Percentiles rank a stretch among this genome's conserved stretches.
phyloP scores from a whole-genome alignment of 2,329 filamentous ascomycete genomes.

The Paecilomyces sp. region DNA sequence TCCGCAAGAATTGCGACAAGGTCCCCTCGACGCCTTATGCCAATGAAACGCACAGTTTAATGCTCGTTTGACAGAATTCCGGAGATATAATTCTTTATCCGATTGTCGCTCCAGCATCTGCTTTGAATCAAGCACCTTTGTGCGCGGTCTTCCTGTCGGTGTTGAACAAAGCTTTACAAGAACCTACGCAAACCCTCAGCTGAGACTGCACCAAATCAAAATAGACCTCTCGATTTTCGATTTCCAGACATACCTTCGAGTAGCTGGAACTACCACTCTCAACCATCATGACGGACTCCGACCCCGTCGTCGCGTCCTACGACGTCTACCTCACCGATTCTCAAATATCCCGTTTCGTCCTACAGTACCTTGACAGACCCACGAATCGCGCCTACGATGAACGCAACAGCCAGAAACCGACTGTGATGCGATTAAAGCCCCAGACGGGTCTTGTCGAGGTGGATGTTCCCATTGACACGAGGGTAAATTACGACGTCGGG shows the following conservation, averaged over 20 bases:
- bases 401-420: slow-evolving; percentile 49
- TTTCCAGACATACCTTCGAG: not conserved
- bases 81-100: not conserved
- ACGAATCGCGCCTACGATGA: slow-evolving; percentile 58
- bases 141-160: not conserved
- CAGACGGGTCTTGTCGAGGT: slow-evolving; percentile 79
- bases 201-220: not conserved
- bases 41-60: not conserved
- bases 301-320: slow-evolving; percentile 69
- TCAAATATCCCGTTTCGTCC: slow-evolving; percentile 64
- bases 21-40: not conserved
- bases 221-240: not conserved
- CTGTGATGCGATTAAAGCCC: slow-evolving; percentile 74
- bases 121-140: not conserved
- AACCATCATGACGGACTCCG: slow-evolving; percentile 12
- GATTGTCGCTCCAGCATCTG: not conserved
- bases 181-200: not conserved
- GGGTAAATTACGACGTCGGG: slow-evolving; percentile 69
- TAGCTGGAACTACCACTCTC: not conserved
- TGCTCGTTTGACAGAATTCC: not conserved
- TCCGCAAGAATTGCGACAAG: not conserved
- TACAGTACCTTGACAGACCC: slow-evolving; percentile 73
- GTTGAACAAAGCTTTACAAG: not conserved
- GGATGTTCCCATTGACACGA: slow-evolving; percentile 74
- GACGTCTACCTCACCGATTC: slow-evolving; percentile 77